phyloP scores from a whole-genome alignment of 805 yeast species.

The Jamesozyma lodderae region DNA sequence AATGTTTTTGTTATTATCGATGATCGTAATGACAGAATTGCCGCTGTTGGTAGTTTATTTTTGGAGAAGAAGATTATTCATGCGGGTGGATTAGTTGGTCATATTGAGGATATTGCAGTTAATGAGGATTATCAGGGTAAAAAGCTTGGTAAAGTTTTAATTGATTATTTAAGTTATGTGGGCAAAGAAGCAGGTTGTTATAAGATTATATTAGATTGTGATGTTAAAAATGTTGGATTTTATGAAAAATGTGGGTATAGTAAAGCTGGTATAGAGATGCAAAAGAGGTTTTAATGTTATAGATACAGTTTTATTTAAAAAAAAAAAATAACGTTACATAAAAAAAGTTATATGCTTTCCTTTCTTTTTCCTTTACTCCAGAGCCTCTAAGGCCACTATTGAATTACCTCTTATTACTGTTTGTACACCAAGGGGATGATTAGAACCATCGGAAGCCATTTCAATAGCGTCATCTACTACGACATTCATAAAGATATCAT shows the following conservation, averaged over 20 bases:
- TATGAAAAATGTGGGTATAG: slow-evolving; percentile 80
- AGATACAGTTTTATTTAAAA: background rate
- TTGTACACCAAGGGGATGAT: slow-evolving; percentile 50
- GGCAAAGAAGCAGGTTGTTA: slow-evolving; percentile 65
- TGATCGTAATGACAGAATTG: slow-evolving; percentile 39
- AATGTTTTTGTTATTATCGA: slow-evolving; percentile 62
- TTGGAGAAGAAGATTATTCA: slow-evolving; percentile 81
- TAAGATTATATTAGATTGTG: slow-evolving; percentile 85
- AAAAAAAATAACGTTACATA: background rate
- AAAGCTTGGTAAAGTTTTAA: slow-evolving; percentile 62
- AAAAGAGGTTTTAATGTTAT: slow-evolving; percentile 15
- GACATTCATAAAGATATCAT: slow-evolving; percentile 67
- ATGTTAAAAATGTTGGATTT: slow-evolving; percentile 69
- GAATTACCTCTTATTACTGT: slow-evolving; percentile 72
- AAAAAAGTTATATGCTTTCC: slow-evolving; percentile 6
- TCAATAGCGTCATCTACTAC: slow-evolving; percentile 68
- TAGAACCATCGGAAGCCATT: slow-evolving; percentile 41
- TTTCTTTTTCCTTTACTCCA: no score
- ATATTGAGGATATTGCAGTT: slow-evolving; percentile 91
- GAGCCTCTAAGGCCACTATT: slow-evolving; percentile 58
- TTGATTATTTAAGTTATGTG: slow-evolving; percentile 48
- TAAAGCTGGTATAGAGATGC: slow-evolving; percentile 64
- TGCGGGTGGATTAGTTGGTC: slow-evolving; percentile 78
- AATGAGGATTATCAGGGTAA: slow-evolving; percentile 69
- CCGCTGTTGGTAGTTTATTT: slow-evolving; percentile 76